A percentile compares a stretch with the other conserved stretches of the same genome.
These are phyloP conservation scores for Aegilops sharonensis DNA, from an alignment of 176 grass and related monocot genomes.

Conservation along the genomic window DNA sequence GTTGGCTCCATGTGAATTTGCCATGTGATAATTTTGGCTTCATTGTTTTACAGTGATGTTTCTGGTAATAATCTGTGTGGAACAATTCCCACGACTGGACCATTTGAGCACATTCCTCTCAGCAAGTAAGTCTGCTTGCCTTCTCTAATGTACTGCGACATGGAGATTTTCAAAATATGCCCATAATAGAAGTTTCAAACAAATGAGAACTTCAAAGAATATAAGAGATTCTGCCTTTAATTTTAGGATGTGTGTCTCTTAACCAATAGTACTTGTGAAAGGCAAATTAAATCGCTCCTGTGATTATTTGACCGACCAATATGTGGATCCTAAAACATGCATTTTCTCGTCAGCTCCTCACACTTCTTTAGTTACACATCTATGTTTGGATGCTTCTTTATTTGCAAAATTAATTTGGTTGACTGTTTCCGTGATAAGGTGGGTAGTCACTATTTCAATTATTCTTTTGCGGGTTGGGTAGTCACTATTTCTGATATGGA, in stretches of 20 bases:
- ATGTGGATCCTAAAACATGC: neutral
- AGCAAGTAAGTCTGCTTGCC: conserved; percentile 75
- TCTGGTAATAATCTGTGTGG: conserved; percentile 88
- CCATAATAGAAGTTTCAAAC: neutral
- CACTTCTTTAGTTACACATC: neutral
- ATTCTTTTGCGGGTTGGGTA: neutral
- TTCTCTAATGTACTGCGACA: neutral
- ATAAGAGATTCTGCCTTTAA: neutral
- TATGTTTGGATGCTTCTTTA: neutral
- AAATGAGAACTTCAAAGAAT: neutral
- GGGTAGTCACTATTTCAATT: neutral
- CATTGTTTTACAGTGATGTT: conserved; percentile 72
- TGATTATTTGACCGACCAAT: neutral
- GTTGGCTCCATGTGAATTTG: neutral
- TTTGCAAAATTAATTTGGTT: neutral
- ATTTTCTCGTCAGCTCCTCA: neutral
- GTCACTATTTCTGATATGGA: neutral
- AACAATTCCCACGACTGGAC: conserved; percentile 87
- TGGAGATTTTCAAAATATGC: neutral
- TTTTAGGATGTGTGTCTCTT: neutral
- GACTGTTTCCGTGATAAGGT: neutral
- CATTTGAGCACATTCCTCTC: conserved; percentile 90
- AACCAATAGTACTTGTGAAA: neutral
- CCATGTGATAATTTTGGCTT: conserved; percentile 8
- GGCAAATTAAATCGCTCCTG: neutral